These are phyloP conservation scores for Boletus pseudo-olivaceus DNA, from an alignment of 768 basidiomycete genomes.

Conservation along the genomic window DNA sequence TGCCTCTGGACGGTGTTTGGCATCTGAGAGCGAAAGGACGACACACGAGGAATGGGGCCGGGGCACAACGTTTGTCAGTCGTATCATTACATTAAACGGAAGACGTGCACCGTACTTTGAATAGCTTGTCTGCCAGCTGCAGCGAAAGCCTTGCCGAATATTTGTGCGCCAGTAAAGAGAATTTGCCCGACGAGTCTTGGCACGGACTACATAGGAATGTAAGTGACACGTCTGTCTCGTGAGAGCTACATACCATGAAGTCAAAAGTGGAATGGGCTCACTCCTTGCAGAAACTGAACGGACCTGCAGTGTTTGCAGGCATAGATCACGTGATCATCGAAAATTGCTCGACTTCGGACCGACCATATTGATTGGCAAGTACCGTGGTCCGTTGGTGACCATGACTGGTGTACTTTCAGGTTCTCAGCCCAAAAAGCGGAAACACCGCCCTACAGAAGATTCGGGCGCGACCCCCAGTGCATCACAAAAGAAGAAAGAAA, in stretches of 20 bases:
- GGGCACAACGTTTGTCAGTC: neutral
- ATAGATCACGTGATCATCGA: conserved; percentile 20
- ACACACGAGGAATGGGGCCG: neutral
- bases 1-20: conserved; percentile 72
- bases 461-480: conserved; percentile 18
- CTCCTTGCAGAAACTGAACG: neutral
- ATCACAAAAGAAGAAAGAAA: conserved; percentile 37
- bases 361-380: too few relatives aligned
- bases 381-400: neutral
- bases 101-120: conserved; percentile 62
- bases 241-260: conserved; percentile 19
- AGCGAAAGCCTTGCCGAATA: conserved; percentile 85
- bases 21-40: conserved; percentile 53
- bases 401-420: conserved; percentile 11
- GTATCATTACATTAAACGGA: neutral
- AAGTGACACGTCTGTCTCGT: neutral
- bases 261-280: conserved; percentile 1
- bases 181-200: conserved; percentile 80
- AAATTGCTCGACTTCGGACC: conserved; percentile 6
- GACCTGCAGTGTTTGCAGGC: neutral
- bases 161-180: conserved; percentile 68
- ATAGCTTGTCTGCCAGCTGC: conserved; percentile 91
- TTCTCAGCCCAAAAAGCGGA: conserved; percentile 48
- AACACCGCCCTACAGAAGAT: conserved; percentile 32
- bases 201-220: conserved; percentile 53